phyloP scores from a whole-genome alignment of 495 filamentous ascomycete genomes.

The Aspergillus hancockii region DNA sequence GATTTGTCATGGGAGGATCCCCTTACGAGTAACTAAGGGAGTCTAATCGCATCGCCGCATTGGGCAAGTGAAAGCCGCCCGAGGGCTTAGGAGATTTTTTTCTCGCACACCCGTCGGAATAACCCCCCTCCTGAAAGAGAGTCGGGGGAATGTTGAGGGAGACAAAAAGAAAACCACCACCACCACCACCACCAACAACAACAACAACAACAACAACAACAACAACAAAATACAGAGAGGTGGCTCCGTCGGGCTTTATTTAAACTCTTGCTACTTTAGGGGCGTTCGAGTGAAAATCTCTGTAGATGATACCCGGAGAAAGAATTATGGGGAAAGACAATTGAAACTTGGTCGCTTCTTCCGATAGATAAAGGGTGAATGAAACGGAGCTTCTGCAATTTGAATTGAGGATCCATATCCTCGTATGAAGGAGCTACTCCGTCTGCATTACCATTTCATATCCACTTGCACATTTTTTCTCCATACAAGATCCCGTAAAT shows the following conservation, averaged over 20 bases:
- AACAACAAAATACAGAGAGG: background rate
- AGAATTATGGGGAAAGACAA: background rate
- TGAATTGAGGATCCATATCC: background rate
- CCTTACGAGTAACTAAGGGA: background rate
- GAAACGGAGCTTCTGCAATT: background rate
- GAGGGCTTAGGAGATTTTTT: background rate
- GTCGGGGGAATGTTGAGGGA: background rate
- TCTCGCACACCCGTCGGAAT: background rate
- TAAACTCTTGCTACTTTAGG: slow-evolving; percentile 7
- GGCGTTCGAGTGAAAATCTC: slow-evolving; percentile 4
- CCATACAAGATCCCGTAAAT: background rate
- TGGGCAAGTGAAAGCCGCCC: background rate
- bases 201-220: background rate
- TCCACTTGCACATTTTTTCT: background rate
- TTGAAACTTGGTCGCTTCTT: slow-evolving; percentile 7
- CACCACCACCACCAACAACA: background rate
- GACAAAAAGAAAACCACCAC: background rate
- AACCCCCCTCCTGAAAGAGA: background rate
- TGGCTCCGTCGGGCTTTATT: slow-evolving; percentile 3
- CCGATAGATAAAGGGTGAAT: background rate
- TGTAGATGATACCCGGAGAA: background rate
- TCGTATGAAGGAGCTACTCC: background rate
- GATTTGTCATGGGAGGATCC: background rate
- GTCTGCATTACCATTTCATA: background rate
- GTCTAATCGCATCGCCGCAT: background rate